These are phyloP conservation scores for Multifurca ochricompacta DNA, from an alignment of 768 basidiomycete genomes.

Conservation along the genomic window DNA sequence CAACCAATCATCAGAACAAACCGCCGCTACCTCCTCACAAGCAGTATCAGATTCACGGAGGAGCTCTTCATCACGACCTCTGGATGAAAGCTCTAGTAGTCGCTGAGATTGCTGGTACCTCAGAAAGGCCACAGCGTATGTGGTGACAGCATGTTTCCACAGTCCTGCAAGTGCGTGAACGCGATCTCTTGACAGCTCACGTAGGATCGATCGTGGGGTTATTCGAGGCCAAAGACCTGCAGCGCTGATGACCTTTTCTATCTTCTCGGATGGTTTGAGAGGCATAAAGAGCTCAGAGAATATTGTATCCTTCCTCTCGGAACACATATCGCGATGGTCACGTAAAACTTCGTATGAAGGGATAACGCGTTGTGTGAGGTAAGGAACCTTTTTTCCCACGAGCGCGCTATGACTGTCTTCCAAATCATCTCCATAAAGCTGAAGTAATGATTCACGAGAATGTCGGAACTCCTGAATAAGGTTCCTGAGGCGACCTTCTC, in stretches of 20 bases:
- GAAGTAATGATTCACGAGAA: background rate
- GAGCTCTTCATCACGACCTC: background rate
- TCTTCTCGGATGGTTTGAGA: background rate
- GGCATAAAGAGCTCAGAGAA: background rate
- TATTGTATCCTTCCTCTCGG: background rate
- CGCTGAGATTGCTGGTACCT: slow-evolving; percentile 9
- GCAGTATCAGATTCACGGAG: background rate
- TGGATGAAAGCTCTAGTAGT: slow-evolving; percentile 1
- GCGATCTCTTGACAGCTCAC: slow-evolving; percentile 23
- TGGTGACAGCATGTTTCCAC: background rate
- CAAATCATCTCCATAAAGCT: slow-evolving; percentile 6
- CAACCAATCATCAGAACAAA: slow-evolving; percentile 5
- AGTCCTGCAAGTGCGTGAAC: slow-evolving; percentile 2
- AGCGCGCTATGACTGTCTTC: background rate
- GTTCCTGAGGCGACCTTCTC: background rate
- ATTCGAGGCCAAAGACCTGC: slow-evolving; percentile 12
- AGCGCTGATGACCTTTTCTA: background rate
- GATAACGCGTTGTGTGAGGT: background rate
- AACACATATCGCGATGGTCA: background rate
- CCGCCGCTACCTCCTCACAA: background rate
- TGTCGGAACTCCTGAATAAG: background rate
- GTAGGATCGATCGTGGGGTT: background rate
- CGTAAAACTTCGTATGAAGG: background rate
- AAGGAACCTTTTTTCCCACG: background rate
- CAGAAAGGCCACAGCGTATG: background rate